These are phyloP conservation scores for Lentinula novae-zelandiae DNA, from an alignment of 1,284 basidiomycete genomes.

Conservation along the genomic window DNA sequence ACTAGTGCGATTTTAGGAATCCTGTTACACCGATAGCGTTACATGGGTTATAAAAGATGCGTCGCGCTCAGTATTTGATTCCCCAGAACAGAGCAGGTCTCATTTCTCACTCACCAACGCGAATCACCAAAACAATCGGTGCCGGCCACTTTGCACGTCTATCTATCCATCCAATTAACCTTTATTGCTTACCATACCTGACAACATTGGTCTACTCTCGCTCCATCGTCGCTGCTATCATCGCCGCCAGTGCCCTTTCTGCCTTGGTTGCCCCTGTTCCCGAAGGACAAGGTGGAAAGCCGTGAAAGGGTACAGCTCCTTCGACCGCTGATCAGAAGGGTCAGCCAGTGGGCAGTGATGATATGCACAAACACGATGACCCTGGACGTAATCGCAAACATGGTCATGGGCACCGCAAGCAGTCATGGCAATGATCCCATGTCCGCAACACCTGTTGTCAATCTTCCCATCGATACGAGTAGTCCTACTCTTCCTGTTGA, in stretches of 20 bases:
- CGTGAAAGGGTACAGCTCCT: not conserved
- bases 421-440: not conserved
- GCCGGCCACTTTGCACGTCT: not conserved
- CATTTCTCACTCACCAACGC: not conserved
- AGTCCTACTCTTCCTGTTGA: no score
- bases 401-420: not conserved
- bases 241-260: not conserved
- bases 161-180: not conserved
- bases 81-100: slow-evolving; percentile 2
- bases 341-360: not conserved
- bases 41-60: not conserved
- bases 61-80: not conserved
- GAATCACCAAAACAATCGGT: not conserved
- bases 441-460: not conserved
- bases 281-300: not conserved
- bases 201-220: not conserved
- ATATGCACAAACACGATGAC: not conserved
- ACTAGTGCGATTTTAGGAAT: not conserved
- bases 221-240: not conserved
- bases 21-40: no score
- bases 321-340: not conserved
- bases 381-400: not conserved
- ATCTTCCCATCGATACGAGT: no score
- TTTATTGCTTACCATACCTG: not conserved
- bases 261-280: not conserved